These are phyloP conservation scores for Ceratocystis colombiana DNA, from an alignment of 2,329 filamentous ascomycete species.

Conservation along the genomic window DNA sequence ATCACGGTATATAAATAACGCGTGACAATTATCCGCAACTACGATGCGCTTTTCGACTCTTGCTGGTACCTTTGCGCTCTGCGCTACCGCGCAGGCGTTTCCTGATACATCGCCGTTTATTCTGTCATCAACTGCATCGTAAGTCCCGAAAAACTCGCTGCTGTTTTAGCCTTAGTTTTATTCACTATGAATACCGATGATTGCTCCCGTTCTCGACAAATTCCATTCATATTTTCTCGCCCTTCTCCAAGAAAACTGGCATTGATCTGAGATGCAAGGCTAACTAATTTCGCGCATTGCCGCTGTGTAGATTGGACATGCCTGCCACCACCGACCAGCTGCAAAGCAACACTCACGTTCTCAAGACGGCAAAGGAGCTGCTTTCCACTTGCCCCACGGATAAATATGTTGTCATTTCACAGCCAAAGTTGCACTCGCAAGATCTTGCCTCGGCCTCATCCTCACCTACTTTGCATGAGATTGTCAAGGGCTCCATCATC, in stretches of 20 bases:
- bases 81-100: constrained; percentile 59
- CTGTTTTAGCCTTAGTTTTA: background rate
- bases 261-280: background rate
- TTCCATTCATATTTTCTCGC: background rate
- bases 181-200: background rate
- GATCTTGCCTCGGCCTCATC: constrained; percentile 47
- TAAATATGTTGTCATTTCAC: constrained; percentile 66
- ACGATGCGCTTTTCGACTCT: constrained; percentile 48
- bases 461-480: constrained; percentile 41
- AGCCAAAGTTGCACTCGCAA: constrained; percentile 60
- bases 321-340: constrained; percentile 33
- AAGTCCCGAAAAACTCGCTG: constrained; percentile 34
- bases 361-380: constrained; percentile 39
- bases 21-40: constrained; percentile 10
- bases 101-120: constrained; percentile 82
- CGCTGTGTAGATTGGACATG: constrained; percentile 32
- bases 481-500: constrained; percentile 33
- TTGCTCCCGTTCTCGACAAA: background rate
- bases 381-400: constrained; percentile 61
- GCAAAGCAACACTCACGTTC: constrained; percentile 40
- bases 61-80: constrained; percentile 44
- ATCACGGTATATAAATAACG: background rate
- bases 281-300: constrained; percentile 28
- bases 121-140: constrained; percentile 76
- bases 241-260: background rate